Evolutionary conservation across 371 early-diverging fungal genomes (phyloP).

Genomic region (Thermomucor indicae-seudaticae): DNA sequence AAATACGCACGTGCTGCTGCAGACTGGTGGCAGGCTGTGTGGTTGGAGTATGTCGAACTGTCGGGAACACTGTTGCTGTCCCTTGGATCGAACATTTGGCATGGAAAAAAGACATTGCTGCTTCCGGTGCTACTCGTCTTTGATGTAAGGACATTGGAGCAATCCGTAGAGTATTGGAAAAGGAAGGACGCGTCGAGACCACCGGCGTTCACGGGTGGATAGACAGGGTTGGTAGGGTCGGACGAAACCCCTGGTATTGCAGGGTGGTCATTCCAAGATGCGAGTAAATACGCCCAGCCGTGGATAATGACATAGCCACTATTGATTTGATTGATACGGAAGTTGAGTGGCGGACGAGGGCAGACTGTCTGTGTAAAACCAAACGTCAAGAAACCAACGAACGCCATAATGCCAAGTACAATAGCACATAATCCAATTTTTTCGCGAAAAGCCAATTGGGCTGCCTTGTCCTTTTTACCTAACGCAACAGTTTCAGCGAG

Average conservation of each 20-base stretch:
- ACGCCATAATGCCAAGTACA: constrained; percentile 64
- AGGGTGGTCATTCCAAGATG: constrained; percentile 56
- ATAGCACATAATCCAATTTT: constrained; percentile 76
- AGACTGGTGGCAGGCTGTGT: constrained; percentile 65
- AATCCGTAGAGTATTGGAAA: constrained; percentile 69
- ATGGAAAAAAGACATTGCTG: constrained; percentile 60
- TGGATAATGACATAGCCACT: constrained; percentile 50
- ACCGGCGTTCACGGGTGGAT: constrained; percentile 62
- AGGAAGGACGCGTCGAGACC: constrained; percentile 73
- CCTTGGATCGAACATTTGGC: constrained; percentile 49
- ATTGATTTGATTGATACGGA: constrained; percentile 34
- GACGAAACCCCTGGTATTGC: constrained; percentile 30
- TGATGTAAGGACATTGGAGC: constrained; percentile 52
- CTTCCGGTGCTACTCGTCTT: constrained; percentile 22
- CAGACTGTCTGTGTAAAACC: constrained; percentile 63
- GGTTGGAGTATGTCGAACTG: constrained; percentile 45
- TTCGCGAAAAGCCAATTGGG: constrained; percentile 84
- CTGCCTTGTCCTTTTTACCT: constrained; percentile 33
- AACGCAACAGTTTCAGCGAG: background rate
- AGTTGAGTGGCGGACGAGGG: constrained; percentile 43
- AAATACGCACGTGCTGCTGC: constrained; percentile 33
- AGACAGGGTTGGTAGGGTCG: constrained; percentile 49
- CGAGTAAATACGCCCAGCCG: constrained; percentile 57
- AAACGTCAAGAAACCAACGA: constrained; percentile 77
- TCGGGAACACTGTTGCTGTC: constrained; percentile 26